Percentiles rank a stretch among this genome's conserved stretches.
Conservation (phyloP, 495 filamentous ascomycete genomes). For the Durotheca rogersii region DNA sequence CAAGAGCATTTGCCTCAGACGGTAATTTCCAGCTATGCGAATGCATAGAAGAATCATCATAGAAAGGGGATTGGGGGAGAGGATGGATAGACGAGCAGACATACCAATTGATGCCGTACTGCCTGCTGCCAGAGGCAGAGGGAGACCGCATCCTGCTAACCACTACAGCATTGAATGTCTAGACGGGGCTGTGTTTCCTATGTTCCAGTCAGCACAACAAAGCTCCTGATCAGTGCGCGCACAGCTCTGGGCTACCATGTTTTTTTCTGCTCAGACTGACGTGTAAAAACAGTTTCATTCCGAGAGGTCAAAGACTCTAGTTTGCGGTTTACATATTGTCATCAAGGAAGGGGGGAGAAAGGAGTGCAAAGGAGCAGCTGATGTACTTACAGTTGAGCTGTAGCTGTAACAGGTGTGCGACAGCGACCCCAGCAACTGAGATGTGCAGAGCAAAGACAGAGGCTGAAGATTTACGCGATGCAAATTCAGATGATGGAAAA, state of each 20-base stretch:
- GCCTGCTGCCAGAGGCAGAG: too few species aligned
- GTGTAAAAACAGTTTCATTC: conserved; percentile 98
- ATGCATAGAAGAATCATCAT: conserved; percentile 83
- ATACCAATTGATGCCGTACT: conserved; percentile 20
- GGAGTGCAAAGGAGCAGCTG: too few species aligned
- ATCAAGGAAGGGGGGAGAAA: conserved; percentile 44
- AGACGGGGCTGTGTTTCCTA: conserved; percentile 4
- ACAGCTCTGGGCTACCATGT: conserved; percentile 7
- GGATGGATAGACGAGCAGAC: background rate
- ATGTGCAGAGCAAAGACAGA: too few species aligned
- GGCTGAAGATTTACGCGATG: too few species aligned
- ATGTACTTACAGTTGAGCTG: conserved; percentile 27
- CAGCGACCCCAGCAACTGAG: too few species aligned
- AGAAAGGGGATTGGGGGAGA: conserved; percentile 12
- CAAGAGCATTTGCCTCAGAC: conserved; percentile 81
- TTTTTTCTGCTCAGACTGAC: conserved; percentile 85
- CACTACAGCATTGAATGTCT: background rate
- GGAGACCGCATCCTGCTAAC: background rate
- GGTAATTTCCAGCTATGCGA: conserved; percentile 99
- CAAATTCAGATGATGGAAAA: too few species aligned
- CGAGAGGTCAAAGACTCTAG: conserved; percentile 99
- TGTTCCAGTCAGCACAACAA: conserved; percentile 27
- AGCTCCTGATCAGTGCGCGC: conserved; percentile 7
- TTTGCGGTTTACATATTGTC: conserved; percentile 86
- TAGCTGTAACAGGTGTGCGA: too few species aligned